Base-by-base conservation (phyloP, 768 basidiomycete genomes). In the Zangia roseola region DNA sequence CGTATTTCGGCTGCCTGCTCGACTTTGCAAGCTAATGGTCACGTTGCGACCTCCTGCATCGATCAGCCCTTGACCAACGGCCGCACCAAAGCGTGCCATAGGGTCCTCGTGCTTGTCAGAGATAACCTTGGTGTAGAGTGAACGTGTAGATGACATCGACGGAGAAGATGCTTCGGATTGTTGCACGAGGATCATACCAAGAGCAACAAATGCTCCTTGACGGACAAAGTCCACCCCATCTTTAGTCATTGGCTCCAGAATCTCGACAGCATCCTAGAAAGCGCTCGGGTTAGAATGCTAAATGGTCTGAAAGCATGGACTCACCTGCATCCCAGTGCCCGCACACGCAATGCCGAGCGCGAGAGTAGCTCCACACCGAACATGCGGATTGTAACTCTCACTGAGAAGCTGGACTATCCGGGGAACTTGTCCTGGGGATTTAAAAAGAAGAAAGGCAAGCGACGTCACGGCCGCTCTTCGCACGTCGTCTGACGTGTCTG, bases 371-470 rank as follows among this genome's bases (percentile, higher is more conserved):
- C 95, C 95, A 54, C 95, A 97, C 36, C 97, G 82, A 20, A 99
- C 97, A 65, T 98, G 95, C 13, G 97, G 97, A 64, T 98, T 99
- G 70, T 99, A 99, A 60, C 93, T 95, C 74, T 99, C 97, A 55
- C 91, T 93, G 43, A 99, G 74, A 14, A 99, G 80, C 65, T 99
- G 97, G 6, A 99, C 97, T 50, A 98, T 91, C 38, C 97, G 79
- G 17, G 97, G 97, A 2, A 99, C 94, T 73, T 97, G 94, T 12
- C 82, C 80, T 12, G 97, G 94, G 67, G 90, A 97, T 72, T 97
- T 93, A 81, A 95, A 99, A 24, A 99, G 80, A 48, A 99, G 75
- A 75, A 99, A 98, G 0, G 97, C 93, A 35, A 99, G 79, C 12
- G 91, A 85, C 12, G 93, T 97, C 39, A 99, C 97, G 31, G 97